Evolutionary conservation across 1,284 basidiomycete species (phyloP).

Genomic region (Ganoderma sp.): DNA sequence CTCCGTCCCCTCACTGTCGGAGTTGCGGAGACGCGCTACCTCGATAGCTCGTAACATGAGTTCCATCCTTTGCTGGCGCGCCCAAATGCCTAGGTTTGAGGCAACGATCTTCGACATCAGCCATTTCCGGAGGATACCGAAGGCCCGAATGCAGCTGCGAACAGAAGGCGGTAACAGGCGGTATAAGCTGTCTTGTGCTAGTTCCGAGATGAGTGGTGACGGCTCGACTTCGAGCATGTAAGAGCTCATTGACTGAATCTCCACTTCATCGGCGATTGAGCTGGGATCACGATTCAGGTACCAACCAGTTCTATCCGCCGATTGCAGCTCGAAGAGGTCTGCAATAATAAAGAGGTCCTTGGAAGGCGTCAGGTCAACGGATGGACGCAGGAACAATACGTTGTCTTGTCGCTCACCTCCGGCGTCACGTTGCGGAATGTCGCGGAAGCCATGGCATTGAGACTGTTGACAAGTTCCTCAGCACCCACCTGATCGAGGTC

Average conservation of each 20-base stretch:
- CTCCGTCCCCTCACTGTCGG: conserved; percentile 45
- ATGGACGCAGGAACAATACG: not conserved
- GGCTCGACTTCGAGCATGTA: conserved; percentile 74
- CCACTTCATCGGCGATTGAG: conserved; percentile 61
- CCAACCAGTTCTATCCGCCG: conserved; percentile 78
- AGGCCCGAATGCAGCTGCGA: conserved; percentile 75
- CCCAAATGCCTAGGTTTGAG: conserved; percentile 62
- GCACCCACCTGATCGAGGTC: conserved; percentile 70
- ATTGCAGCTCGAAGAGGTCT: conserved; percentile 80
- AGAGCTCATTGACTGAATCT: conserved; percentile 77
- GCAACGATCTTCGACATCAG: conserved; percentile 69
- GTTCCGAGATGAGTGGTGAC: conserved; percentile 70
- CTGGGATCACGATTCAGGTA: conserved; percentile 62
- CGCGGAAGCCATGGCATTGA: conserved; percentile 76
- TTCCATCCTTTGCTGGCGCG: conserved; percentile 75
- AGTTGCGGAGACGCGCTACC: conserved; percentile 65
- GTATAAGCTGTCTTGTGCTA: conserved; percentile 70
- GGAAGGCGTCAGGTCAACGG: conserved; percentile 9
- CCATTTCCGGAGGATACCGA: conserved; percentile 78
- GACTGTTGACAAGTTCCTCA: conserved; percentile 71
- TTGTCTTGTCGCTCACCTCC: conserved; percentile 53
- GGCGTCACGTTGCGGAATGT: conserved; percentile 76
- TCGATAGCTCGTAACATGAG: conserved; percentile 71
- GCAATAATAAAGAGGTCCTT: conserved; percentile 75
- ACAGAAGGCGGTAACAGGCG: conserved; percentile 74